Evolutionary conservation across 306 rosid genomes (phyloP).

Genomic region (Glycine soja): DNA sequence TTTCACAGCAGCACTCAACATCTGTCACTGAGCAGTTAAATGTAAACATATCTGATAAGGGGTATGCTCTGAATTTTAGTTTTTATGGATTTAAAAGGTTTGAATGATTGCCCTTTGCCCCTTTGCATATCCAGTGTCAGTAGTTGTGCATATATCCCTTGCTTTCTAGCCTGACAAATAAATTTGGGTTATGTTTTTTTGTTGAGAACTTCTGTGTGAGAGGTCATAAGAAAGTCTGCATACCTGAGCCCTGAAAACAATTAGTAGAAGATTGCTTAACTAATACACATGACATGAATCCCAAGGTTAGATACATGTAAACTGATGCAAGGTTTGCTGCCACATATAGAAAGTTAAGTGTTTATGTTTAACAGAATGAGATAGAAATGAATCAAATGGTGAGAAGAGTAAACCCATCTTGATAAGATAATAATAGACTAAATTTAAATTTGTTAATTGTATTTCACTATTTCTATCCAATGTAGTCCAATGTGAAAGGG

Average conservation of each 20-base stretch:
- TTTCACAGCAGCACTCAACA: slow-evolving; percentile 51
- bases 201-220: background rate
- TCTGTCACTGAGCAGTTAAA: slow-evolving; percentile 52
- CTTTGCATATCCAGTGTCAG: slow-evolving; percentile 7
- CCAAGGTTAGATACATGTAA: slow-evolving; percentile 7
- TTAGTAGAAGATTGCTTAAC: background rate
- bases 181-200: background rate
- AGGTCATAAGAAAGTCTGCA: background rate
- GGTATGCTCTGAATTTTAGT: slow-evolving; percentile 55
- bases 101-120: slow-evolving; percentile 5
- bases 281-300: background rate
- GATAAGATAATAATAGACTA: background rate
- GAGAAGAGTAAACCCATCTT: background rate
- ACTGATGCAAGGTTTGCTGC: slow-evolving; percentile 5
- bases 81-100: slow-evolving; percentile 14
- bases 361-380: background rate
- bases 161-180: background rate
- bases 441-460: background rate
- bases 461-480: background rate
- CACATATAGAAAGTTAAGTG: background rate
- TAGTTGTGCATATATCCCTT: slow-evolving; percentile 9
- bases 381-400: slow-evolving; percentile 22
- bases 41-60: slow-evolving; percentile 59
- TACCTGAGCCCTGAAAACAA: slow-evolving; percentile 13
- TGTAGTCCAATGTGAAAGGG: background rate